These are phyloP conservation scores for Aspergillus felis DNA, from an alignment of 2,329 filamentous ascomycete genomes.

Conservation along the genomic window DNA sequence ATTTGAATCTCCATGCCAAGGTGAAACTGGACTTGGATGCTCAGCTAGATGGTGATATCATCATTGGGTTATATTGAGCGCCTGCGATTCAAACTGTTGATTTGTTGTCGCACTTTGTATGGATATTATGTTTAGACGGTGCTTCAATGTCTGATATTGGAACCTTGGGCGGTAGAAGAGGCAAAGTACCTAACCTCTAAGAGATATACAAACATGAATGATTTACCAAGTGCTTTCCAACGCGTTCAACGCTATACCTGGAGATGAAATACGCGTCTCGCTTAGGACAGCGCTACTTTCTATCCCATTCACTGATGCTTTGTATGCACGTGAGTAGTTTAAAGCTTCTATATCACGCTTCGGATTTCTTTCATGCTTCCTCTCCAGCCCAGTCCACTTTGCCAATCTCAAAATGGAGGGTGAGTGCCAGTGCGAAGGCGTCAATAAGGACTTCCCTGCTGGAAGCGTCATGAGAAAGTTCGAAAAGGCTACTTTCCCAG, in stretches of 20 bases:
- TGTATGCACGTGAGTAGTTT: neutral
- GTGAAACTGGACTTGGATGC: neutral
- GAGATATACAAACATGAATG: neutral
- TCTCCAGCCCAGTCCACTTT: neutral
- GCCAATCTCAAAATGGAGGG: neutral
- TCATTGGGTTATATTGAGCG: neutral
- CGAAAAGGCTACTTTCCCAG: neutral
- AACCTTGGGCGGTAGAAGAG: neutral
- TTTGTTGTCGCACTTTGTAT: neutral
- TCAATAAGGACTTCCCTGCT: neutral
- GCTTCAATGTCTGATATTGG: neutral
- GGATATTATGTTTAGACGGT: neutral
- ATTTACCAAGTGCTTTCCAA: neutral
- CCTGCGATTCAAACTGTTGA: neutral
- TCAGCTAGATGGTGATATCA: neutral
- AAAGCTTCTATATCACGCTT: neutral
- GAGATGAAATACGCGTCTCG: neutral
- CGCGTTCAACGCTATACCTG: neutral
- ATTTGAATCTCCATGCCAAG: neutral
- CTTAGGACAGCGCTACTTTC: neutral
- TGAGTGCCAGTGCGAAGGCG: neutral
- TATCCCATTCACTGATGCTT: neutral
- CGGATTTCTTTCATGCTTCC: neutral
- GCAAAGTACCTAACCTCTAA: neutral
- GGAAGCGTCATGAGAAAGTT: neutral